Conservation (phyloP, 129 eudicot genomes). For the Centella asiatica region DNA sequence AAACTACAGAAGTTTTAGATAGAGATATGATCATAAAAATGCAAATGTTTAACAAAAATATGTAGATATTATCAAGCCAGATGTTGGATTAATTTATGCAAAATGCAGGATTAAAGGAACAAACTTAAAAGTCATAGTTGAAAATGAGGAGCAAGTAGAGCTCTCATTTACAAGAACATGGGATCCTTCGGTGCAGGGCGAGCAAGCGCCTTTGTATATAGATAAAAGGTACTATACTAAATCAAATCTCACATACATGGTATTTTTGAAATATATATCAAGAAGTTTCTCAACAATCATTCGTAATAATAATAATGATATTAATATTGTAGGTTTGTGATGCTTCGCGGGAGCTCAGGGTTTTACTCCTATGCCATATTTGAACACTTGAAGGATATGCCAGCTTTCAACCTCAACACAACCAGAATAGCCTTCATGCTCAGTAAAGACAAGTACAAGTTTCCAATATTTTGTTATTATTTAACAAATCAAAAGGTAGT, state of each 20-base stretch:
- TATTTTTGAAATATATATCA: neutral
- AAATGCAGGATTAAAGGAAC: conserved; percentile 43
- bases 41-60: neutral
- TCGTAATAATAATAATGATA: neutral
- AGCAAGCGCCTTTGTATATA: conserved; percentile 40
- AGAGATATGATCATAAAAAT: neutral
- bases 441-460: conserved; percentile 54
- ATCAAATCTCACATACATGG: neutral
- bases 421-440: conserved; percentile 84
- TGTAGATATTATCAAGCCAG: neutral
- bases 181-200: conserved; percentile 42
- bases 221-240: conserved; percentile 38
- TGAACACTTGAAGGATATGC: conserved; percentile 61
- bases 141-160: conserved; percentile 48
- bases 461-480: neutral
- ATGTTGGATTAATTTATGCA: neutral
- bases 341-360: conserved; percentile 78
- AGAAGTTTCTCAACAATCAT: neutral
- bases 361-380: conserved; percentile 79
- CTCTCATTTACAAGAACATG: conserved; percentile 55
- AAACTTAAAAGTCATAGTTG: conserved; percentile 33
- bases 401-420: conserved; percentile 65
- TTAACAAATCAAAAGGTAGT: neutral
- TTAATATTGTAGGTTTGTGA: conserved; percentile 45
- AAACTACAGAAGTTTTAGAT: neutral